Percentiles rank a stretch among this genome's conserved stretches.
These are phyloP conservation scores for Aureobasidium namibiae DNA, from an alignment of 2,329 filamentous ascomycete genomes.

Conservation along the genomic window DNA sequence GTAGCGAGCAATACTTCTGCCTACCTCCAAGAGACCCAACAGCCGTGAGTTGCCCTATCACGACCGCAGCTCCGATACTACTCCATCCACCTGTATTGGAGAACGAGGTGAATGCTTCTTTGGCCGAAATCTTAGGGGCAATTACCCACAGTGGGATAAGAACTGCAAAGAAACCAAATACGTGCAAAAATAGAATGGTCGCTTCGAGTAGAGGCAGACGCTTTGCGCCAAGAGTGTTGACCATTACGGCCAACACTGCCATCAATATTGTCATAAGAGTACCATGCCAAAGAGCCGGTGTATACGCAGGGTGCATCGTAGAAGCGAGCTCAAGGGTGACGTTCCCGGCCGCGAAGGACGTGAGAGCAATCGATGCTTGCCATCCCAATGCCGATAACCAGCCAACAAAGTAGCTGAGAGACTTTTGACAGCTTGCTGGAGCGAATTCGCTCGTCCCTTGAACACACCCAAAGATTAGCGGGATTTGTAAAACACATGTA, in stretches of 20 bases:
- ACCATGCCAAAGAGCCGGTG: slow-evolving; percentile 19
- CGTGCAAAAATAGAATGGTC: slow-evolving; percentile 22
- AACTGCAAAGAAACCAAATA: slow-evolving; percentile 18
- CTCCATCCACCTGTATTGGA: slow-evolving; percentile 38
- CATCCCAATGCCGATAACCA: slow-evolving; percentile 36
- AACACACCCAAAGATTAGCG: background rate
- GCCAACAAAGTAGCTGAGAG: slow-evolving; percentile 29
- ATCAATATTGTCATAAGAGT: slow-evolving; percentile 20
- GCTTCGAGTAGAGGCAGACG: slow-evolving; percentile 19
- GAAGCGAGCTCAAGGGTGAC: slow-evolving; percentile 10
- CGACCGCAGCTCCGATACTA: slow-evolving; percentile 20
- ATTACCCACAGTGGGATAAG: slow-evolving; percentile 30
- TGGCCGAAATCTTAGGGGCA: slow-evolving; percentile 32
- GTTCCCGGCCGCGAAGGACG: slow-evolving; percentile 12
- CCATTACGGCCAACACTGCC: slow-evolving; percentile 19
- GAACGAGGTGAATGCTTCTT: slow-evolving; percentile 41
- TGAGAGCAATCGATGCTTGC: slow-evolving; percentile 26
- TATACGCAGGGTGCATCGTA: slow-evolving; percentile 12
- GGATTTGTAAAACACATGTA: background rate
- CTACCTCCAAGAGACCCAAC: slow-evolving; percentile 13
- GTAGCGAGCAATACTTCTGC: slow-evolving; percentile 33
- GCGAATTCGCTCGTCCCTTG: slow-evolving; percentile 28
- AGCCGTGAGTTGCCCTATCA: slow-evolving; percentile 14
- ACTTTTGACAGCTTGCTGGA: slow-evolving; percentile 26
- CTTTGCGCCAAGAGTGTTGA: slow-evolving; percentile 30